These are phyloP conservation scores for Cryptomeria japonica DNA, from an alignment of 75 land plant species.

Conservation along the genomic window DNA sequence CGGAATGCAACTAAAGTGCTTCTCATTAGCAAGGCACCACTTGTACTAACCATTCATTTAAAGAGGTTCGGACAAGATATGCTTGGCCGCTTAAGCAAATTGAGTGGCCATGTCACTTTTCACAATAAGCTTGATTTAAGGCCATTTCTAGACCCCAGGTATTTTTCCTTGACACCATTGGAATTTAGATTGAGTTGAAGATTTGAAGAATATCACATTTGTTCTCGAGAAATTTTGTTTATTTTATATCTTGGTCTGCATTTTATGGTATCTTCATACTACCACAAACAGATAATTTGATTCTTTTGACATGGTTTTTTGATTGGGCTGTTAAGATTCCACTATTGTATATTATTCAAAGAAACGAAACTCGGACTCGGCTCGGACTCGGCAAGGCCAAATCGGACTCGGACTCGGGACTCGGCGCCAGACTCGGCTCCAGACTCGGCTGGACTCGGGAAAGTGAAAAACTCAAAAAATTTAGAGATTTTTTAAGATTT, in stretches of 20 bases:
- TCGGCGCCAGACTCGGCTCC: no score
- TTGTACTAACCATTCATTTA: constrained; percentile 42
- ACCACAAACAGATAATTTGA: not conserved
- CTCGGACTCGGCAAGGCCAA: no score
- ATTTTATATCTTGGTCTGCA: not conserved
- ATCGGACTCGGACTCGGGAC: no score
- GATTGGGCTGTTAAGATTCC: not conserved
- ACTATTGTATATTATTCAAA: not conserved
- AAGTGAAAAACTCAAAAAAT: no score
- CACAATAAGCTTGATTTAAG: constrained; percentile 38
- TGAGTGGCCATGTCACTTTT: constrained; percentile 46
- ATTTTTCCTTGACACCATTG: constrained; percentile 14
- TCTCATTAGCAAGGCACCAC: constrained; percentile 49
- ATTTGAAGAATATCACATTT: not conserved
- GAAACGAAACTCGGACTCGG: no score
- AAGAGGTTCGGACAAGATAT: constrained; percentile 51
- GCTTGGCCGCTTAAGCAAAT: constrained; percentile 44
- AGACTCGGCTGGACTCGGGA: no score
- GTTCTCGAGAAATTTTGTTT: not conserved
- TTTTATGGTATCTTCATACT: not conserved
- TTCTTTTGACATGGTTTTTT: not conserved
- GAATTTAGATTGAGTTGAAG: not conserved
- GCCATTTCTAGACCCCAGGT: constrained; percentile 47
- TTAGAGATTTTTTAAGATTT: no score
- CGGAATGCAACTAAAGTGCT: constrained; percentile 39